Base-by-base conservation (phyloP, 495 filamentous ascomycete species). In the Podospora australis region DNA sequence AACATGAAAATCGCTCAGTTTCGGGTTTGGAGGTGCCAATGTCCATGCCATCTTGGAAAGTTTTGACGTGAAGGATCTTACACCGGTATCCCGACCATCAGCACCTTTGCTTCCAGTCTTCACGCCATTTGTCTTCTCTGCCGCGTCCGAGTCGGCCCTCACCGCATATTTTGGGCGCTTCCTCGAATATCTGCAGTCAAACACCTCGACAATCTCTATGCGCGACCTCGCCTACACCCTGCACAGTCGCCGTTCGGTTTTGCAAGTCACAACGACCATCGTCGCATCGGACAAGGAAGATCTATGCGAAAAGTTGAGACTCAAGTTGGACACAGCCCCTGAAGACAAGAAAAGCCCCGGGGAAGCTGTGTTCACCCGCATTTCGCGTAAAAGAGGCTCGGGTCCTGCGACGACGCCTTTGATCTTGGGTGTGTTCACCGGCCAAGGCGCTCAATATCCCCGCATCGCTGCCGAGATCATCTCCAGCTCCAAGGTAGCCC, bases 351-450 rank as follows among this genome's bases (percentile, higher is more conserved):
- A n/a, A n/a, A n/a, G n/a, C n/a, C n/a, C n/a, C n/a, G n/a, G n/a
- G n/a, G n/a, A n/a, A n/a, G n/a, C n/a, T n/a, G n/a, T n/a, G n/a
- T n/a, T n/a, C n/a, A n/a, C n/a, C n/a, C n/a, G n/a, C n/a, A n/a
- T n/a, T n/a, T n/a, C n/a, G n/a, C n/a, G n/a, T n/a, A n/a, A n/a
- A n/a, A n/a, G n/a, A n/a, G n/a, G n/a, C n/a, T n/a, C n/a, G n/a
- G n/a, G n/a, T n/a, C n/a, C n/a, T n/a, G n/a, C n/a, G n/a, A n/a
- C n/a, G n/a, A n/a, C n/a, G 7, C 34, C 16, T n/a, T 39, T n/a
- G 60, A 41, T 14, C 49, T 36, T 28, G 24, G 49, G 26, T 23
- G 23, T 53, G n/a, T 53, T 53, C 29, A 53, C 51, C 3, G 51
- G 51, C 13, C 49, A 52, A 10, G 43, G 49, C 1, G 49, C 49